Evolutionary conservation across 495 filamentous ascomycete species (phyloP).

Genomic region (Niebla homalea): DNA sequence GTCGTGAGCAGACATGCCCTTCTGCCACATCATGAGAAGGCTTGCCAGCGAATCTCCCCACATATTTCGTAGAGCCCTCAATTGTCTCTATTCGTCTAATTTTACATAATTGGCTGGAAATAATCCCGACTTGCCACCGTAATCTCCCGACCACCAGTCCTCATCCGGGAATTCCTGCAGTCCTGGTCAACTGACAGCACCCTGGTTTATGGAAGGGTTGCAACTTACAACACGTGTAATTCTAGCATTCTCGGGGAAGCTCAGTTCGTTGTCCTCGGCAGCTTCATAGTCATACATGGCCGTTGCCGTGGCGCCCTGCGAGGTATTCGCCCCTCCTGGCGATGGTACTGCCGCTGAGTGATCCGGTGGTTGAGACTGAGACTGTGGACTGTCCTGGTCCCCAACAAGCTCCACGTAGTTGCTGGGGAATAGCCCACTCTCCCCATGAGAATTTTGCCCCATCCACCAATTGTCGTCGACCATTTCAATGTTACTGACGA

Average conservation of each 20-base stretch:
- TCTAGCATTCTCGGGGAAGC: constrained; percentile 77
- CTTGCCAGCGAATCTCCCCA: no score
- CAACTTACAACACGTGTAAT: constrained; percentile 51
- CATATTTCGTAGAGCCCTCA: no score
- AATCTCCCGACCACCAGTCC: constrained; percentile 95
- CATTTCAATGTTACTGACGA: constrained; percentile 93
- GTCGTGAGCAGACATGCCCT: no score
- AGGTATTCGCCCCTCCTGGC: constrained; percentile 14
- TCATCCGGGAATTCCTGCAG: constrained; percentile 90
- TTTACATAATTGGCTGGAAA: constrained; percentile 83
- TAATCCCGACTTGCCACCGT: constrained; percentile 64
- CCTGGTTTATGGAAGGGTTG: neutral
- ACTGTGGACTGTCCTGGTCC: constrained; percentile 29
- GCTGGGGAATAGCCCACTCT: constrained; percentile 83
- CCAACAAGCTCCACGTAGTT: constrained; percentile 89
- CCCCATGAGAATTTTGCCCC: constrained; percentile 67
- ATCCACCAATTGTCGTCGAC: constrained; percentile 97
- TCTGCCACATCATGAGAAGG: no score
- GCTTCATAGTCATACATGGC: constrained; percentile 96
- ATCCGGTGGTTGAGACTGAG: constrained; percentile 18
- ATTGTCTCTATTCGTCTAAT: constrained; percentile 37
- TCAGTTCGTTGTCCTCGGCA: constrained; percentile 92
- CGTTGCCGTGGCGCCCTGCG: constrained; percentile 50
- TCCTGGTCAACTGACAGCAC: constrained; percentile 4
- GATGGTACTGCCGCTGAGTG: constrained; percentile 1